Evolutionary conservation across 2,329 filamentous ascomycete species (phyloP).

Genomic region (Epichloe elymi): DNA sequence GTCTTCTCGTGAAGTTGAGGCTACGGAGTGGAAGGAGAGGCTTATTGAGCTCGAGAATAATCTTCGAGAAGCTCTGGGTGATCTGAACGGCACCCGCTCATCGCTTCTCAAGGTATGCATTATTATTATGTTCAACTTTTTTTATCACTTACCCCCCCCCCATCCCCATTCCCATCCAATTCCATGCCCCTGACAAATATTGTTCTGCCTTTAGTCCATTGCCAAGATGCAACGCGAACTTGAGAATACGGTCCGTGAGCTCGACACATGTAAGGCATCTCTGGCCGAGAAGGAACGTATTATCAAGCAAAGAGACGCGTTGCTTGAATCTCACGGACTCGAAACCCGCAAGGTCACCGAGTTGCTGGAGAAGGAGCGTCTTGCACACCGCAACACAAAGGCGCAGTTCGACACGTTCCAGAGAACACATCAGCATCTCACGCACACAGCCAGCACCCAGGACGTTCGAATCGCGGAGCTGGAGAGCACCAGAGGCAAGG

Average conservation of each 20-base stretch:
- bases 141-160: not conserved
- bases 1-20: conserved; percentile 74
- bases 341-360: conserved; percentile 78
- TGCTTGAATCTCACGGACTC: conserved; percentile 78
- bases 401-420: conserved; percentile 79
- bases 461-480: conserved; percentile 77
- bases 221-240: conserved; percentile 79
- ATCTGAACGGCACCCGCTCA: conserved; percentile 73
- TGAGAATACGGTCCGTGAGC: conserved; percentile 68
- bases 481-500: conserved; percentile 63
- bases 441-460: conserved; percentile 72
- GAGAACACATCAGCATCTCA: conserved; percentile 75
- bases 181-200: too few species aligned
- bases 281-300: conserved; percentile 83
- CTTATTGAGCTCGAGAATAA: conserved; percentile 83
- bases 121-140: not conserved
- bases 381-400: conserved; percentile 73
- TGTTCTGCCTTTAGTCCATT: conserved; percentile 45
- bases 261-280: conserved; percentile 64
- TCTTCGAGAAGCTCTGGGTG: conserved; percentile 73
- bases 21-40: conserved; percentile 80
- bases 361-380: conserved; percentile 80
- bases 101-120: conserved; percentile 61
- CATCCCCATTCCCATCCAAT: too few species aligned
- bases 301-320: conserved; percentile 74